Conservation (phyloP, 495 filamentous ascomycete genomes). For the Xylaria cubensis region DNA sequence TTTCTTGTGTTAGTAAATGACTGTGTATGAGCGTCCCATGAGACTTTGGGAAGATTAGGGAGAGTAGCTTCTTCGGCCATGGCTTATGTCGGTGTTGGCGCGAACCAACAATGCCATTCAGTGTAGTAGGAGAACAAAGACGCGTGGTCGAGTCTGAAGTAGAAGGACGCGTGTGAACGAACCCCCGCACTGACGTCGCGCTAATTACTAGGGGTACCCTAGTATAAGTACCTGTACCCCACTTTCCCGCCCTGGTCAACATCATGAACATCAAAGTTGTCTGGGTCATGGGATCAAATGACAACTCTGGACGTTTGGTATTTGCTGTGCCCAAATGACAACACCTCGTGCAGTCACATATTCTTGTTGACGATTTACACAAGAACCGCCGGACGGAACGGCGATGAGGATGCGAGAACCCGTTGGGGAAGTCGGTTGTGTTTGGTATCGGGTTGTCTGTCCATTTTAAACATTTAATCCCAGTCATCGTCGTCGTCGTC, state of each 20-base stretch:
- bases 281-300: not conserved
- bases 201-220: not conserved
- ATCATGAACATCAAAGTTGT: not conserved
- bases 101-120: slow-evolving; percentile 6
- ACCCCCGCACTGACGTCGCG: slow-evolving; percentile 25
- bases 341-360: slow-evolving; percentile 11
- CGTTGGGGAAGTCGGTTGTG: slow-evolving; percentile 1
- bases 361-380: slow-evolving; percentile 8
- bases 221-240: not conserved
- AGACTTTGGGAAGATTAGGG: slow-evolving; percentile 47
- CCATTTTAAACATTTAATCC: slow-evolving; percentile 60
- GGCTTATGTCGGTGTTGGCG: not conserved
- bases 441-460: slow-evolving; percentile 8
- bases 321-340: not conserved
- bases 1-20: slow-evolving; percentile 49
- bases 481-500: slow-evolving; percentile 82
- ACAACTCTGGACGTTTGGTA: not conserved
- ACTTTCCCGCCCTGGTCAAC: not conserved
- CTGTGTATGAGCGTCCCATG: slow-evolving; percentile 40
- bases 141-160: not conserved
- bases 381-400: not conserved
- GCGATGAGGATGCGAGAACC: not conserved
- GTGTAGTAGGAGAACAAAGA: not conserved
- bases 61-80: slow-evolving; percentile 57
- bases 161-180: slow-evolving; percentile 2